These are phyloP conservation scores for Neopestalotiopsis sp. DNA, from an alignment of 2,329 filamentous ascomycete genomes.

Conservation along the genomic window DNA sequence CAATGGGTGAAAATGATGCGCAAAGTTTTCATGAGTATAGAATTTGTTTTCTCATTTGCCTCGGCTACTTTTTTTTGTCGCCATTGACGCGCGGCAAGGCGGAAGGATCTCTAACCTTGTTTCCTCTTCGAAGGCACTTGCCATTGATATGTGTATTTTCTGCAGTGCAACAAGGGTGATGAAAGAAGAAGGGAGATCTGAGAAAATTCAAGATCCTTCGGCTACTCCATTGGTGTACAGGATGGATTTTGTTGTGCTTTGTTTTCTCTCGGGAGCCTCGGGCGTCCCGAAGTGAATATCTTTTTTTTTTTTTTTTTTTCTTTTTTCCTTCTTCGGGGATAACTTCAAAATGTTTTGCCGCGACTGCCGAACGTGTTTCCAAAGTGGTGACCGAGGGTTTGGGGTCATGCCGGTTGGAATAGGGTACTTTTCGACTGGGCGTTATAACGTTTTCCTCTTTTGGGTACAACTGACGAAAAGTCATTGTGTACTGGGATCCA, in stretches of 20 bases:
- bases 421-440: too few relatives aligned
- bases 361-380: neutral
- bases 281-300: neutral
- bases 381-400: too few relatives aligned
- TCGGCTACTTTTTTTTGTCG: neutral
- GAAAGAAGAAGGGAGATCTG: neutral
- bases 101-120: neutral
- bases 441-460: too few relatives aligned
- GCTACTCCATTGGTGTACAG: constrained; percentile 1
- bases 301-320: neutral
- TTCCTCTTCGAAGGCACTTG: neutral
- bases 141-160: neutral
- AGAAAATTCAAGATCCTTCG: neutral
- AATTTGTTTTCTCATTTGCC: too few relatives aligned
- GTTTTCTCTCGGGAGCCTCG: neutral
- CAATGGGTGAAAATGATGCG: too few relatives aligned
- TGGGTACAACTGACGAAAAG: too few relatives aligned
- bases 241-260: neutral
- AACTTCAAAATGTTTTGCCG: neutral
- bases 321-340: neutral
- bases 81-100: neutral
- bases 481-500: too few relatives aligned
- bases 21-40: too few relatives aligned
- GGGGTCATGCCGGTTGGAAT: too few relatives aligned
- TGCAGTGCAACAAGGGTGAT: neutral